Percentiles rank a stretch among this genome's conserved stretches.
Evolutionary conservation across 768 basidiomycete genomes (phyloP).

Genomic region (Suillus subluteus): DNA sequence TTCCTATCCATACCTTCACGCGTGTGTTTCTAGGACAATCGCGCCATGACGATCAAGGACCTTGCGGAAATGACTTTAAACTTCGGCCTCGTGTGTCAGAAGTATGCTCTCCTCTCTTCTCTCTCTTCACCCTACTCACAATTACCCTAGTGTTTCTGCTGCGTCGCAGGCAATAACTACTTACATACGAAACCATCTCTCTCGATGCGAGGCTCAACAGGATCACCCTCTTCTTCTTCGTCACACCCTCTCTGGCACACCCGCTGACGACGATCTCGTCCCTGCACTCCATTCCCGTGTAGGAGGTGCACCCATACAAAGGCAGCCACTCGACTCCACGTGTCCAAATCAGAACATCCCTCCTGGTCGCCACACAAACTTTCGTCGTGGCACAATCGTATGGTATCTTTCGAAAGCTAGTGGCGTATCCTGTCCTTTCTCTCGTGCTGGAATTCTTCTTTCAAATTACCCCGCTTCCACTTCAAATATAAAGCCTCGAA

Average conservation of each 20-base stretch:
- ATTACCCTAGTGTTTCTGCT: conserved; percentile 61
- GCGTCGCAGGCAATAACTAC: conserved; percentile 83
- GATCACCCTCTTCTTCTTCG: conserved; percentile 76
- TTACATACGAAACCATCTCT: conserved; percentile 75
- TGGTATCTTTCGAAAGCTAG: conserved; percentile 81
- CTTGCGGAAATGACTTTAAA: conserved; percentile 71
- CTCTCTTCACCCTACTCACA: conserved; percentile 19
- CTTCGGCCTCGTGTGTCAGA: conserved; percentile 74
- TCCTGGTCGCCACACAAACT: conserved; percentile 57
- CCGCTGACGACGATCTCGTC: conserved; percentile 72
- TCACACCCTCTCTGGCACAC: conserved; percentile 72
- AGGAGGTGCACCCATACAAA: conserved; percentile 62
- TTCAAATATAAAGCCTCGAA: conserved; percentile 46
- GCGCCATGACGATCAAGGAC: conserved; percentile 87
- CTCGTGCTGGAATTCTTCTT: conserved; percentile 70
- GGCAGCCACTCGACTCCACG: conserved; percentile 23
- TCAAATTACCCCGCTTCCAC: conserved; percentile 57
- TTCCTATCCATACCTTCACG: conserved; percentile 16
- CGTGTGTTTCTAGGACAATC: conserved; percentile 59
- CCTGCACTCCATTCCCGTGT: conserved; percentile 70
- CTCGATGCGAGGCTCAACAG: conserved; percentile 70
- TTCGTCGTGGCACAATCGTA: conserved; percentile 76
- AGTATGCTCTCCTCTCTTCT: conserved; percentile 48
- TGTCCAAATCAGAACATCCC: conserved; percentile 1
- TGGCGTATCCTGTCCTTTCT: conserved; percentile 77